Percentiles rank a stretch among this genome's conserved stretches.
These are phyloP conservation scores for Schwanniomyces occidentalis DNA, from an alignment of 805 yeast species.

Conservation along the genomic window DNA sequence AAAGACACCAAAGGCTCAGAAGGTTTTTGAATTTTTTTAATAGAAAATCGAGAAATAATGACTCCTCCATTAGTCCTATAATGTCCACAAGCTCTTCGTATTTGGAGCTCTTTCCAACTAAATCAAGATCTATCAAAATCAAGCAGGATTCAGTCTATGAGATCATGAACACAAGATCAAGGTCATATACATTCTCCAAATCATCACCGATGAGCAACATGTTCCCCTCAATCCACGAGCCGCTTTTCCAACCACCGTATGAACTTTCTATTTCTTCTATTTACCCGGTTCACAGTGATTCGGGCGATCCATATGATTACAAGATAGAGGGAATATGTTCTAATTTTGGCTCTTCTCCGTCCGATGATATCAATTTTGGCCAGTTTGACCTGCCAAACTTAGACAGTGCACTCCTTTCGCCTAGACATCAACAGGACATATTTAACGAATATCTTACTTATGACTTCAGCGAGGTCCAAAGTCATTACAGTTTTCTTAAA, in stretches of 20 bases:
- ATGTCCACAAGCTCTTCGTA: constrained; percentile 1
- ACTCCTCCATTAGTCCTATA: neutral
- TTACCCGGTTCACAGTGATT: too few species aligned
- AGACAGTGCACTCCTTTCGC: too few species aligned
- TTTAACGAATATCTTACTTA: too few species aligned
- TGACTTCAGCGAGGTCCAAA: too few species aligned
- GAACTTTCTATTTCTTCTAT: too few species aligned
- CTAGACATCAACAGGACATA: too few species aligned
- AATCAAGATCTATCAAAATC: constrained; percentile 1
- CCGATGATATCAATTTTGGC: too few species aligned
- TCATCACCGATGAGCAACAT: neutral
- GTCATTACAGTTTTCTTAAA: constrained; percentile 1
- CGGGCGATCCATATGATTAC: too few species aligned
- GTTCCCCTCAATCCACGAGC: neutral
- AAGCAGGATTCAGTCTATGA: constrained; percentile 1
- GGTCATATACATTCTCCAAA: neutral
- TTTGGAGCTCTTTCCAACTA: constrained; percentile 1
- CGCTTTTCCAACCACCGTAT: neutral
- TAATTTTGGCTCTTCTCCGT: too few species aligned
- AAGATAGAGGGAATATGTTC: too few species aligned
- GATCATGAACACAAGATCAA: neutral
- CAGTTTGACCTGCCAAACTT: too few species aligned
- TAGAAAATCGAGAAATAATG: neutral
- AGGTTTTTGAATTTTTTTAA: neutral
- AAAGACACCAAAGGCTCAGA: neutral